Evolutionary conservation across 2,329 filamentous ascomycete species (phyloP).

Genomic region (Zasmidium citrigriseum): DNA sequence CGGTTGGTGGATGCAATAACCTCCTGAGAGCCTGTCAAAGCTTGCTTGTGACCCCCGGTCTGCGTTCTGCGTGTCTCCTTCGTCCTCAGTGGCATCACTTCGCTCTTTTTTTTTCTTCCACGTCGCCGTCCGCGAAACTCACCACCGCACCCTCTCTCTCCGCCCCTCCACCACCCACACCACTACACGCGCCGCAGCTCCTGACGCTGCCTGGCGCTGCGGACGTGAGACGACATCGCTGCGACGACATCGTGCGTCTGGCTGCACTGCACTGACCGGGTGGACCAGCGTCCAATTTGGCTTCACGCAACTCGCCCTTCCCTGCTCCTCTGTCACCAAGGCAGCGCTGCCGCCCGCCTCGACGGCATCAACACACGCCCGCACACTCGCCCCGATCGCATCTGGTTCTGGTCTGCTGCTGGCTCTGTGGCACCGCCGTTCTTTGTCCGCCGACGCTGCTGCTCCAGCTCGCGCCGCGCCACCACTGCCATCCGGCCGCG

Average conservation of each 20-base stretch:
- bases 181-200: no score
- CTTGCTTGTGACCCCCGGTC: no score
- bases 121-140: no score
- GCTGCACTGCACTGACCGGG: not conserved
- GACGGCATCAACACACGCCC: not conserved
- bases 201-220: no score
- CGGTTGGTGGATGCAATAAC: no score
- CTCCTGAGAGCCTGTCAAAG: no score
- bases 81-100: no score
- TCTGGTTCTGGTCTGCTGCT: not conserved
- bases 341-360: not conserved
- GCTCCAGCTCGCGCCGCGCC: constrained; percentile 3
- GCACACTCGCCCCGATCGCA: not conserved
- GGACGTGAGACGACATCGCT: no score
- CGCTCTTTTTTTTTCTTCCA: no score
- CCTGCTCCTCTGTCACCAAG: constrained; percentile 1
- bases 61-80: no score
- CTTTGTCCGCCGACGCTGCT: constrained; percentile 5
- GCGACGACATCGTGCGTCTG: not conserved
- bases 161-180: no score
- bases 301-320: constrained; percentile 1
- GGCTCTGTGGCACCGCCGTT: constrained; percentile 5
- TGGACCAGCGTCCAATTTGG: constrained; percentile 1
- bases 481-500: constrained; percentile 1
- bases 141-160: no score